A percentile compares a stretch with the other conserved stretches of the same genome.
Conservation (phyloP, 2,329 filamentous ascomycete species). For the Trichoderma semiorbis region DNA sequence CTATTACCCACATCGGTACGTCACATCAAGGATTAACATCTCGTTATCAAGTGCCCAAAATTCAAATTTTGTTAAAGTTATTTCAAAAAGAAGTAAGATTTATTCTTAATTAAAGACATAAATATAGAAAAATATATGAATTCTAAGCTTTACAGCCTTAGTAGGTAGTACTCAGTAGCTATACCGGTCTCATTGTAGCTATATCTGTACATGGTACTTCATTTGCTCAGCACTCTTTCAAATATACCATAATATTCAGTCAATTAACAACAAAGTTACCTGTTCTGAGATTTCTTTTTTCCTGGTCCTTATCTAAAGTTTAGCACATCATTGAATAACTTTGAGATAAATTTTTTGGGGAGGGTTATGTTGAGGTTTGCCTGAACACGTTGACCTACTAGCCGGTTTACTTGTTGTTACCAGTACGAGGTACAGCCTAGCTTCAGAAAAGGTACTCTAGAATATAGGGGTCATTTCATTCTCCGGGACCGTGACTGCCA, state of each 20-base stretch:
- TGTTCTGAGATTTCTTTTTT: background rate
- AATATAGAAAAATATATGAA: background rate
- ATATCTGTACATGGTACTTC: background rate
- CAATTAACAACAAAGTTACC: background rate
- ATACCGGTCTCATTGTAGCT: background rate
- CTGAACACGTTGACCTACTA: background rate
- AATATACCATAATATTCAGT: background rate
- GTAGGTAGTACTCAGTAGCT: background rate
- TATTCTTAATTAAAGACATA: background rate
- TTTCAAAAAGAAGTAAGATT: background rate
- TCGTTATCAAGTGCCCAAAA: background rate
- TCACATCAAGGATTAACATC: background rate
- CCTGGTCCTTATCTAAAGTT: background rate
- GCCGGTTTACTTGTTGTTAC: background rate
- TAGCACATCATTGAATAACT: background rate
- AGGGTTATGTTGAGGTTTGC: background rate
- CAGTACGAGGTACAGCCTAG: conserved; percentile 12
- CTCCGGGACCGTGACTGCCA: conserved; percentile 7
- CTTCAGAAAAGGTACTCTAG: conserved; percentile 6
- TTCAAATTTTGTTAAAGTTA: background rate
- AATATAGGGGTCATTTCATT: conserved; percentile 12
- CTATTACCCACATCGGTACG: background rate
- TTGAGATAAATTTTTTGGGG: background rate
- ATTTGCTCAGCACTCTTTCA: background rate
- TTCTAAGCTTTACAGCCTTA: background rate